Percentiles rank a stretch among this genome's conserved stretches.
Conservation (phyloP, 768 basidiomycete species). For the Lepiota brunneoincarnata region DNA sequence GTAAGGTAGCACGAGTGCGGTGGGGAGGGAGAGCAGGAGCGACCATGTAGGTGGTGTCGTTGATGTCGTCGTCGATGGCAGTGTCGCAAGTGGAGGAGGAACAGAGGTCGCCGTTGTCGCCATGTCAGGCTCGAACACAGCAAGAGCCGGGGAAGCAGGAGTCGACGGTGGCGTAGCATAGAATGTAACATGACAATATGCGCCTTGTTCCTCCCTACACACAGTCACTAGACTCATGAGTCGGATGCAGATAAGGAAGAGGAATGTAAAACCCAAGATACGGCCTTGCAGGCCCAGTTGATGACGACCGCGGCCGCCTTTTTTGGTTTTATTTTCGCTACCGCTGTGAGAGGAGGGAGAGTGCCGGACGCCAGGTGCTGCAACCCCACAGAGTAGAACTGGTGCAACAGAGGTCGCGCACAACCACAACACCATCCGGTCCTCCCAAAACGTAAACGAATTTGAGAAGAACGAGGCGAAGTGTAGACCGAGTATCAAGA, state of each 20-base stretch:
- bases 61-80: not conserved
- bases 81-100: not conserved
- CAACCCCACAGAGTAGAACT: constrained; percentile 55
- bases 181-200: constrained; percentile 88
- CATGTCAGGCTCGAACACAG: not conserved
- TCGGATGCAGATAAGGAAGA: constrained; percentile 68
- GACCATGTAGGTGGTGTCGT: constrained; percentile 53
- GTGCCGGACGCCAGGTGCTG: constrained; percentile 9
- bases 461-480: constrained; percentile 82
- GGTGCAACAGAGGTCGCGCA: constrained; percentile 63
- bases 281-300: constrained; percentile 59
- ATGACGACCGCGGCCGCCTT: not conserved
- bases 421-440: constrained; percentile 75
- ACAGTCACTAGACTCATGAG: constrained; percentile 81
- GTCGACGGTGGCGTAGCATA: constrained; percentile 72
- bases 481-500: constrained; percentile 64
- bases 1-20: constrained; percentile 54
- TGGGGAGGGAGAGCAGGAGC: constrained; percentile 54
- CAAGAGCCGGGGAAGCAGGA: constrained; percentile 20
- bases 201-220: constrained; percentile 93
- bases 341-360: not conserved
- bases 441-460: constrained; percentile 99
- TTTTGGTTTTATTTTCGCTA: not conserved
- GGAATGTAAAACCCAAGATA: constrained; percentile 67
- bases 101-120: not conserved